Conservation (phyloP, 2,329 filamentous ascomycete species). For the Sporothrix brasiliensis region DNA sequence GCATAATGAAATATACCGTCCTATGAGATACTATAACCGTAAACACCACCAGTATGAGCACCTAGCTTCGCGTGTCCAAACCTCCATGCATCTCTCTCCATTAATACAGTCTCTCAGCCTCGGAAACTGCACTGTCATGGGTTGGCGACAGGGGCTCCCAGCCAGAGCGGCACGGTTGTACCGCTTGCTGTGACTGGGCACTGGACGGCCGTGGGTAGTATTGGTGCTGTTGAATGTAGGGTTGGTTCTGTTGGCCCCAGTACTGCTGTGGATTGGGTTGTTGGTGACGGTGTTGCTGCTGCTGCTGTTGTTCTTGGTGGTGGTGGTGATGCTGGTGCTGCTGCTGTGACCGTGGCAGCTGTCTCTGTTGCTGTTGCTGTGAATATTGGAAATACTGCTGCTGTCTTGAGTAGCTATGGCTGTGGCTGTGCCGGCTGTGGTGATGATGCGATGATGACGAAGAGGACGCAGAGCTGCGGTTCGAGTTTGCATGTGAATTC, state of each 20-base stretch:
- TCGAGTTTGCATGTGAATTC: constrained; percentile 26
- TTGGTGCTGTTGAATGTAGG: background rate
- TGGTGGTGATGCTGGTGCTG: background rate
- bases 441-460: constrained; percentile 38
- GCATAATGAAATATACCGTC: background rate
- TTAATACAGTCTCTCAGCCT: constrained; percentile 1
- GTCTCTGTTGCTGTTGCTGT: constrained; percentile 19
- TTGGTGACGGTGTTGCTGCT: background rate
- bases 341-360: background rate
- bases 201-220: background rate
- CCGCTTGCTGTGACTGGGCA: background rate
- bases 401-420: background rate
- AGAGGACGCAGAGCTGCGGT: constrained; percentile 38
- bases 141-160: constrained; percentile 23
- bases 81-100: too few relatives aligned
- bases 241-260: background rate
- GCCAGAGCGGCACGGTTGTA: constrained; percentile 15
- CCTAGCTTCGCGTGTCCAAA: too few relatives aligned
- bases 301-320: background rate
- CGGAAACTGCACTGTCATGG: background rate
- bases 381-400: background rate
- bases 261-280: background rate
- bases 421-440: constrained; percentile 29
- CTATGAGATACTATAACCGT: background rate
- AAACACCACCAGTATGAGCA: background rate